Evolutionary conservation across 1,139 yeast genomes (phyloP).

Genomic region (Waltiozyma sp.): DNA sequence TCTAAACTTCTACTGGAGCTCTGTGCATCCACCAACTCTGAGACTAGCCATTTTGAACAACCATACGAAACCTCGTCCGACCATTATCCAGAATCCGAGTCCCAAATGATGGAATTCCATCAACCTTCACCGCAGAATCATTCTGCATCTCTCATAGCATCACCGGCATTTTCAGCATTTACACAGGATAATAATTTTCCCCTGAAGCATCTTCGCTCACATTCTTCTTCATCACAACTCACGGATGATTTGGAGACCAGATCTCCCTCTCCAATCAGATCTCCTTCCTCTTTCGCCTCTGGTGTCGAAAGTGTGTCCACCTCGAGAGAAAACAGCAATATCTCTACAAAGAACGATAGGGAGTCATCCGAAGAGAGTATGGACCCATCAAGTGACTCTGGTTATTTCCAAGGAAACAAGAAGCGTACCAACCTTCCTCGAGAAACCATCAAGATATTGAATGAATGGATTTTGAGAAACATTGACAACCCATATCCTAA

Average conservation of each 20-base stretch:
- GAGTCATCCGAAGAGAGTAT: constrained; percentile 6
- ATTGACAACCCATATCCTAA: constrained; percentile 91
- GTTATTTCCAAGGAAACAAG: constrained; percentile 10
- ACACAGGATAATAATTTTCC: not conserved
- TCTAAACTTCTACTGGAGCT: constrained; percentile 17
- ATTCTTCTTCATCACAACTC: not conserved
- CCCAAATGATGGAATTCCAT: not conserved
- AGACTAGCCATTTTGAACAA: constrained; percentile 2
- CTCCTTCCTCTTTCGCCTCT: not conserved
- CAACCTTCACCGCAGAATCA: not conserved
- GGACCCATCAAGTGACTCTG: constrained; percentile 1
- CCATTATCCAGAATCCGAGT: not conserved
- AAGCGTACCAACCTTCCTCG: constrained; percentile 78
- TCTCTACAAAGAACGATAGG: constrained; percentile 2
- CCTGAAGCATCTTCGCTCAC: not conserved
- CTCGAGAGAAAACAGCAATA: not conserved
- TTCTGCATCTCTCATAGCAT: not conserved
- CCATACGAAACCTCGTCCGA: constrained; percentile 1
- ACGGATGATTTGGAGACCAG: not conserved
- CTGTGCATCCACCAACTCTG: constrained; percentile 6
- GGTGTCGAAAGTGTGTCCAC: not conserved
- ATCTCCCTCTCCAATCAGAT: not conserved
- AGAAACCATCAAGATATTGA: constrained; percentile 71
- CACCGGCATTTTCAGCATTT: not conserved
- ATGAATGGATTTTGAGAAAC: constrained; percentile 79